Conservation (phyloP, 139 green algal genomes). For the Chara braunii region DNA sequence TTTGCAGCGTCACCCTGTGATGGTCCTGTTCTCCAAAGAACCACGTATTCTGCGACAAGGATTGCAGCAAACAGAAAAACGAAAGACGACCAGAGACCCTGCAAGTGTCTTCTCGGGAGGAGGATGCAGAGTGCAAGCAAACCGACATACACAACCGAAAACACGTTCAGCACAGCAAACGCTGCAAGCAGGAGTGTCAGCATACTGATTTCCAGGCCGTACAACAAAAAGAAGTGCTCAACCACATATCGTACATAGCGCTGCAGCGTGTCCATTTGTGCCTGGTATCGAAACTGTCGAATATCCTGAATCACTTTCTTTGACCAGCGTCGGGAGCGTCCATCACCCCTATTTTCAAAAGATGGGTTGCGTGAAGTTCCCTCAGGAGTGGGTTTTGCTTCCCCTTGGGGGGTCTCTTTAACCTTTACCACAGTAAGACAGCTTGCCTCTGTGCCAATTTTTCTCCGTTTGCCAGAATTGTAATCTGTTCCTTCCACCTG, state of each 20-base stretch:
- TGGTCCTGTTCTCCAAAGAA: neutral
- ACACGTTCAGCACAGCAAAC: slow-evolving; percentile 25
- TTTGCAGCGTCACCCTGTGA: too few species aligned
- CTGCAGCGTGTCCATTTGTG: neutral
- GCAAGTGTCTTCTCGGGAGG: neutral
- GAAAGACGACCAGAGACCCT: slow-evolving; percentile 1
- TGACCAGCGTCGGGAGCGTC: neutral
- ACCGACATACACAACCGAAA: slow-evolving; percentile 22
- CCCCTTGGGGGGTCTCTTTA: neutral
- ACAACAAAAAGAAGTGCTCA: slow-evolving; percentile 3
- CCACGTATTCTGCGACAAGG: slow-evolving; percentile 8
- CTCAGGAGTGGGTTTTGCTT: neutral
- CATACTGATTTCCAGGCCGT: slow-evolving; percentile 18
- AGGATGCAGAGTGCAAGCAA: slow-evolving; percentile 29
- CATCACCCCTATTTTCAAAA: neutral
- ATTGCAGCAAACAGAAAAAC: slow-evolving; percentile 4
- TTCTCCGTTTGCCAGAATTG: neutral
- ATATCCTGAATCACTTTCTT: neutral
- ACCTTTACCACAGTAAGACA: neutral
- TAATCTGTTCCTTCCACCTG: too few species aligned
- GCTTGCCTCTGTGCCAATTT: neutral
- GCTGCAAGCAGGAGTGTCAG: slow-evolving; percentile 8
- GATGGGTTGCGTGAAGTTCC: neutral
- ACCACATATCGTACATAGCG: neutral
- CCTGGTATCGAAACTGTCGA: slow-evolving; percentile 8